Evolutionary conservation across 768 basidiomycete species (phyloP), one percentile per base, ranked within the genome.

Genomic region (Phlebiopsis gigantea): DNA sequence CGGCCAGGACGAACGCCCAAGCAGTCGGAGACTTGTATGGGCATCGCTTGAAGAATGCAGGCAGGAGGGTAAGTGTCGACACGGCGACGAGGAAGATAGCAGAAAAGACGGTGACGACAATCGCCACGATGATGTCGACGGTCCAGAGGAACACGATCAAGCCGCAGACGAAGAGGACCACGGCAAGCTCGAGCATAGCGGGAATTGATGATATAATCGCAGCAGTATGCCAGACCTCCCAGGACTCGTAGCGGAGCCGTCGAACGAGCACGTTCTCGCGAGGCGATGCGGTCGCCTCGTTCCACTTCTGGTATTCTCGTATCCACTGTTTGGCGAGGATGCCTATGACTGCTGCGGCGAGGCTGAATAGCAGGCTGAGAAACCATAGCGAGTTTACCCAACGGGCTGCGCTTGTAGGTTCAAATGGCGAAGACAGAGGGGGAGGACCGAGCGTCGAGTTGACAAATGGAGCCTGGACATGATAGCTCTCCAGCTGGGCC

Each of bases 301-400:
- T n/a, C 44, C 54, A 44, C n/a, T 31, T n/a, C 6, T 31, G 30
- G 24, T 49, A 56, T 28, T 34, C 55, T 5, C 55, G 55, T 2
- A 58, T 44, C 57, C 57, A 58, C 25, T 58, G 57, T 42, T 53
- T 53, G 19, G 29, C 57, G 1, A 53, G 50, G 10, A 58, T 58
- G 2, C 51, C 57, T 5, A 58, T 17, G 15, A 43, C 43, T 10
- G 57, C 52, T 4, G 57, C 31, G n/a, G 34, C 29, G 12, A 58
- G 46, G 44, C 57, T 58, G 31, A 51, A 29, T 10, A 58, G 2
- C 1, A 58, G 31, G 22, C 57, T 58, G 21, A 43, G 10, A 51
- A 58, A 54, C 57, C 57, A 58, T 7, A 58, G 45, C 2, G 21
- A 42, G 34, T 58, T 58, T 6, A 58, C 25, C 42, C 54, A 47